Evolutionary conservation across 352 stramenopile species (phyloP).

Genomic region (Lagenidium giganteum): DNA sequence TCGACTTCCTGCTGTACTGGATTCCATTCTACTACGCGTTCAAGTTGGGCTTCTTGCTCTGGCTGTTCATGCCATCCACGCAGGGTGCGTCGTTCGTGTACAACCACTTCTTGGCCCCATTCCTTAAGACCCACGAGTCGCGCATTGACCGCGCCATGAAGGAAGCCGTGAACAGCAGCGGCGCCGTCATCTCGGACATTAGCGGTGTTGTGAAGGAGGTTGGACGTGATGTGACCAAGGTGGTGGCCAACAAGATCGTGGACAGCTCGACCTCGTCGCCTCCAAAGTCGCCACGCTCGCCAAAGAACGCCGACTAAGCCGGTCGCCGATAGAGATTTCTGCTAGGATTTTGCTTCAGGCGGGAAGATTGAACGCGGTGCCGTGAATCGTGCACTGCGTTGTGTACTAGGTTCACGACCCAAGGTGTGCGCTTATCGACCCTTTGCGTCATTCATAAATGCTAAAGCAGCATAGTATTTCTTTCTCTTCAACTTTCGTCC

Average conservation of each 20-base stretch:
- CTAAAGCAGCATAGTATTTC: no score
- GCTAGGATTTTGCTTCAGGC: no score
- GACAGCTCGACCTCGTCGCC: slow-evolving; percentile 34
- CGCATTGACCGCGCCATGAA: slow-evolving; percentile 75
- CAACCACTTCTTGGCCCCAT: slow-evolving; percentile 84
- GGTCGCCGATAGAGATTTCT: no score
- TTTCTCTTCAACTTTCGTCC: no score
- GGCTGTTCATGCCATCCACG: slow-evolving; percentile 93
- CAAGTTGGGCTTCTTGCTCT: slow-evolving; percentile 95
- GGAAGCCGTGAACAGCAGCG: slow-evolving; percentile 69
- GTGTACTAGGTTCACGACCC: no score
- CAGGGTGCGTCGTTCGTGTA: slow-evolving; percentile 93
- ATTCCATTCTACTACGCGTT: slow-evolving; percentile 97
- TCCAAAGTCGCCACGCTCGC: slow-evolving; percentile 16
- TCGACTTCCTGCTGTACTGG: slow-evolving; percentile 92
- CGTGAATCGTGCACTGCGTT: no score
- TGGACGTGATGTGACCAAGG: slow-evolving; percentile 67
- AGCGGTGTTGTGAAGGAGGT: slow-evolving; percentile 72
- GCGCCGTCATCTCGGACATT: slow-evolving; percentile 77
- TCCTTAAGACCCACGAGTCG: slow-evolving; percentile 64
- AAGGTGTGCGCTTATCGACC: no score
- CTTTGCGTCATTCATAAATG: no score
- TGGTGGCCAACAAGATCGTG: slow-evolving; percentile 69
- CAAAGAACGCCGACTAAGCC: no score
- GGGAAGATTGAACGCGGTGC: no score